Evolutionary conservation across 441 rosid species (phyloP).

Genomic region (Gossypium gossypioides): DNA sequence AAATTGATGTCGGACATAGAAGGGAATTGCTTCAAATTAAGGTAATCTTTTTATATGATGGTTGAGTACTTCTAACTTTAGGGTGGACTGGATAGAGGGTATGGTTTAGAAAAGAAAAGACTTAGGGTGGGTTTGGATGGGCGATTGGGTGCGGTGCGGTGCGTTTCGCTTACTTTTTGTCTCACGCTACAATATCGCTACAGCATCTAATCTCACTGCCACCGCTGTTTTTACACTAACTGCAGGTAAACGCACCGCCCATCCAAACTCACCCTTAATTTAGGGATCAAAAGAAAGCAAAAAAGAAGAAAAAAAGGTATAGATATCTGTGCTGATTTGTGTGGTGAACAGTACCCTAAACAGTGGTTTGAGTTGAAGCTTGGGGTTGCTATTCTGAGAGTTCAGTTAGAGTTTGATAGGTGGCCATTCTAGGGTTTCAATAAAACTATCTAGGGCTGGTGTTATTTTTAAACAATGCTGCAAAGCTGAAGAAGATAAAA

Average conservation of each 20-base stretch:
- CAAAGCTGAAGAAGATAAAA: not conserved
- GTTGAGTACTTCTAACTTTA: not conserved
- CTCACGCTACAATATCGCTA: no score
- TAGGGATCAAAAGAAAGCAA: not conserved
- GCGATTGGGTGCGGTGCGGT: no score
- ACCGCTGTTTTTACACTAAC: no score
- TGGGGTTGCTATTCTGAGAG: not conserved
- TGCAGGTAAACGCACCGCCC: no score
- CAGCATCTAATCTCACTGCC: no score
- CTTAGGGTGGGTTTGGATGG: no score
- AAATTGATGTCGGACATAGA: not conserved
- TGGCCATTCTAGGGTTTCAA: not conserved
- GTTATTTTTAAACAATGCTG: not conserved
- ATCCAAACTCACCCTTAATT: no score
- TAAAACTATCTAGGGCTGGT: not conserved
- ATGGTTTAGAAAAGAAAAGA: not conserved
- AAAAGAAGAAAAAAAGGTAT: not conserved
- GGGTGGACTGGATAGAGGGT: not conserved
- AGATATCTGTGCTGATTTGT: not conserved
- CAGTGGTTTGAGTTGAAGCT: not conserved
- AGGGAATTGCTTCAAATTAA: not conserved
- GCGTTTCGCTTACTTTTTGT: no score
- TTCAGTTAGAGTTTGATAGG: not conserved
- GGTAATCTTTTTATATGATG: not conserved
- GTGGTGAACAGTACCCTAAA: not conserved